phyloP scores from a whole-genome alignment of 2,329 filamentous ascomycete genomes.

The Sporothrix protearum region DNA sequence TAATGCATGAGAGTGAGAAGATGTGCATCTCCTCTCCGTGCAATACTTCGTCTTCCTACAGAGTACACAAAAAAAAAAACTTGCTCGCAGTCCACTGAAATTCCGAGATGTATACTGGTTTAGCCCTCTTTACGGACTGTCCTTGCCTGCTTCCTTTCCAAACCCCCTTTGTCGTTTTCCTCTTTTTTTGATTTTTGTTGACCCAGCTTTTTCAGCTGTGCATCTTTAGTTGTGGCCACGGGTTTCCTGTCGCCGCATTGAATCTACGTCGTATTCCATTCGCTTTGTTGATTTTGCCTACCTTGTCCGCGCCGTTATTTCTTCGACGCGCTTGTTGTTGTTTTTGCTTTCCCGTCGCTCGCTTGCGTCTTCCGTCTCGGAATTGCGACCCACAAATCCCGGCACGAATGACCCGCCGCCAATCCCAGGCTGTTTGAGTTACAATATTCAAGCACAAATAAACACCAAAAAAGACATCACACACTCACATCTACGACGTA shows the following conservation, averaged over 20 bases:
- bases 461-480: not conserved
- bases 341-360: not conserved
- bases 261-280: not conserved
- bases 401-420: not conserved
- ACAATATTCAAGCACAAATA: not conserved
- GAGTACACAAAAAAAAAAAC: no score
- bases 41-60: no score
- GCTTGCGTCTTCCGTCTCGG: not conserved
- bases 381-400: conserved; percentile 13
- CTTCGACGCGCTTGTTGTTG: not conserved
- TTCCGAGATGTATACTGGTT: not conserved
- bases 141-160: not conserved
- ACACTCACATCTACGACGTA: not conserved
- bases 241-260: not conserved
- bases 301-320: not conserved
- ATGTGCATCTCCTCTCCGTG: no score
- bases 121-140: not conserved
- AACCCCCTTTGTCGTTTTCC: not conserved
- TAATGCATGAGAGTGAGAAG: not conserved
- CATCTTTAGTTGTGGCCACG: not conserved
- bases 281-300: not conserved
- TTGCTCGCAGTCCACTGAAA: not conserved
- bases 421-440: not conserved
- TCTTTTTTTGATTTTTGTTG: not conserved
- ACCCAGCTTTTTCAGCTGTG: not conserved